Conservation (phyloP, 441 rosid genomes). For the Jatropha multifida region DNA sequence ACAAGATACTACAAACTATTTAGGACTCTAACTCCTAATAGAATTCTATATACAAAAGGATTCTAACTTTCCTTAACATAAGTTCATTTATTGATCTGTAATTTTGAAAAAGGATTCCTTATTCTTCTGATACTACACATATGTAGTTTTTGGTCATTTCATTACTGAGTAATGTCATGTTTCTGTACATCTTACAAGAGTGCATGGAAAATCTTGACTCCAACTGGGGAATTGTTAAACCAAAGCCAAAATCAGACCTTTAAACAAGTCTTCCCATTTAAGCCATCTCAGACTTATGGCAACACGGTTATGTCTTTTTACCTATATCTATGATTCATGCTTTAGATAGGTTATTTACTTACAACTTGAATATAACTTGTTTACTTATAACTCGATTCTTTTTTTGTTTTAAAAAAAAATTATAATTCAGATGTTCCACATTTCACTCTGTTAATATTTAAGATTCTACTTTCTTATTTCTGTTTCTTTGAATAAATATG, state of each 20-base stretch:
- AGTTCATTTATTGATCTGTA: constrained; percentile 6
- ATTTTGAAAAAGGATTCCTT: not conserved
- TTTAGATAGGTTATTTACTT: not conserved
- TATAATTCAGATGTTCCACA: not conserved
- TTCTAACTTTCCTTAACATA: too few relatives aligned
- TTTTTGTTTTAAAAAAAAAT: not conserved
- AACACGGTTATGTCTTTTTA: not conserved
- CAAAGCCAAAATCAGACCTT: not conserved
- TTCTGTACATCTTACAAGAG: not conserved
- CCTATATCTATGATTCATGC: not conserved
- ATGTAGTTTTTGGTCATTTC: not conserved
- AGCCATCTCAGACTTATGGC: not conserved
- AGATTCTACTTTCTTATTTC: not conserved
- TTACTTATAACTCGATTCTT: too few relatives aligned
- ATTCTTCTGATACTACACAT: not conserved
- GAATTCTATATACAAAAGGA: too few relatives aligned
- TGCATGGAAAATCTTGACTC: constrained; percentile 12
- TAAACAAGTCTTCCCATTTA: not conserved
- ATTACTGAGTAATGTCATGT: not conserved
- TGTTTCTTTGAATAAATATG: not conserved
- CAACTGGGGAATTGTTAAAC: not conserved
- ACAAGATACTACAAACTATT: too few relatives aligned
- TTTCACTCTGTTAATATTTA: not conserved
- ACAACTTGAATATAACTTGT: not conserved
- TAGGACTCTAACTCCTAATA: too few relatives aligned